Evolutionary conservation across 768 basidiomycete genomes (phyloP), one percentile per base, ranked within the genome.

Genomic region (Phaeotremella fagi): DNA sequence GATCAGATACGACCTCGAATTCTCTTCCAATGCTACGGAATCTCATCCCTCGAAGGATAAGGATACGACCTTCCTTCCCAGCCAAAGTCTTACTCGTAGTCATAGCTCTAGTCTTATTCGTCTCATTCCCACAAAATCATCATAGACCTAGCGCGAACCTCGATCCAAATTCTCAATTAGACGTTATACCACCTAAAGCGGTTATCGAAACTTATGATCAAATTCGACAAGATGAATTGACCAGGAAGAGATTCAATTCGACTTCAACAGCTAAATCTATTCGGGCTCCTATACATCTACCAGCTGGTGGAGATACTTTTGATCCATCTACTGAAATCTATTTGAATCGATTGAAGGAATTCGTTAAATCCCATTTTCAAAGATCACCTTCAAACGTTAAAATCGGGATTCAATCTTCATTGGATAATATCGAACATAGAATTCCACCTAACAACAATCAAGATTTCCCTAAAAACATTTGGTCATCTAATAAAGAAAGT

Each of bases 401-500:
- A 35, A 24, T 45, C 11, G 43, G 41, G 20, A 14, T 53, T 12
- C 43, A 25, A 20, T 24, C 14, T 44, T 11, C 43, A 6, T 16
- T 53, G 2, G 43, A 53, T 9, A 26, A 6, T 15, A 12, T 53
- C 3, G 29, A 45, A 25, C 7, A 53, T 11, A 15, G 44, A 15
- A 14, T 35, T 33, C 27, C 44, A 14, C 43, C 51, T 6, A 22
- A 7, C 7, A 11, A 41, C 3, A 16, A 20, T 22, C n/a, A 15
- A 7, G 2, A 9, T 3, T 52, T 60, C 29, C 58, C 58, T 6
- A 3, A 42, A 14, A 51, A 51, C 22, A 50, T 60, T 6, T 60
- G 54, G 54, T 50, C 59, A 22, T 52, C 54, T 1, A 42, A 60
- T 38, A 50, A 45, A 27, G 16, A 22, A 14, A 46, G 45, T 7